Percentiles rank a stretch among this genome's conserved stretches.
Evolutionary conservation across 805 yeast species (phyloP).

Genomic region (Lipomyces mesembrius): DNA sequence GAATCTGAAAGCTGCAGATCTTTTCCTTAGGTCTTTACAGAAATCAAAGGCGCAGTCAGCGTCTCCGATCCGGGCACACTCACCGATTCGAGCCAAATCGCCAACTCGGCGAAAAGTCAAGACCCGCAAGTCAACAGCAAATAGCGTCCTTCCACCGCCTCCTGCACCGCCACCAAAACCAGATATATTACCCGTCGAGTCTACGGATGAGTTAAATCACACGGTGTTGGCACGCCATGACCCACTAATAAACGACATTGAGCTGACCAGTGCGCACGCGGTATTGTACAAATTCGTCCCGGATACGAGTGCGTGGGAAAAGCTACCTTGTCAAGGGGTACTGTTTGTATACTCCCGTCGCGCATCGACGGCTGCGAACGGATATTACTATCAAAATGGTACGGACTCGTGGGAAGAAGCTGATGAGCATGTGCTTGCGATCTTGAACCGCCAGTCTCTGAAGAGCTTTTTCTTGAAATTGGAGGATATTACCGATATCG

Average conservation of each 20-base stretch:
- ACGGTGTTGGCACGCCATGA: conserved; percentile 47
- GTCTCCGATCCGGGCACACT: not conserved
- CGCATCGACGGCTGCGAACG: not conserved
- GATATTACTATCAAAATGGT: conserved; percentile 3
- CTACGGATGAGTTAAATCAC: conserved; percentile 39
- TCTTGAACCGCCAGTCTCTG: conserved; percentile 33
- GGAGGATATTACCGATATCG: conserved; percentile 34
- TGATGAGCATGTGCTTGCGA: conserved; percentile 26
- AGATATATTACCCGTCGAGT: not conserved
- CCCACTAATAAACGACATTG: conserved; percentile 45
- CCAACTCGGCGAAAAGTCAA: not conserved
- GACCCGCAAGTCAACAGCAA: not conserved
- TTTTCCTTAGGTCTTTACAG: conserved; percentile 27
- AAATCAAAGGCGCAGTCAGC: conserved; percentile 10
- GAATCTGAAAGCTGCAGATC: conserved; percentile 13
- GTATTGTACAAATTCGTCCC: conserved; percentile 48
- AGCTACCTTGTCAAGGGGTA: conserved; percentile 48
- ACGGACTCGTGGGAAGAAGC: conserved; percentile 22
- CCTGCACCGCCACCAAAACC: conserved; percentile 5
- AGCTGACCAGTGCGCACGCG: conserved; percentile 49
- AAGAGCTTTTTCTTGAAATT: conserved; percentile 27
- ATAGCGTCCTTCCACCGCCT: conserved; percentile 2
- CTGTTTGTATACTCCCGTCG: conserved; percentile 48
- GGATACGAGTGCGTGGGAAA: conserved; percentile 47
- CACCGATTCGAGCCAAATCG: not conserved